These are phyloP conservation scores for Isatis tinctoria DNA, from an alignment of 345 rosid genomes.

Conservation along the genomic window DNA sequence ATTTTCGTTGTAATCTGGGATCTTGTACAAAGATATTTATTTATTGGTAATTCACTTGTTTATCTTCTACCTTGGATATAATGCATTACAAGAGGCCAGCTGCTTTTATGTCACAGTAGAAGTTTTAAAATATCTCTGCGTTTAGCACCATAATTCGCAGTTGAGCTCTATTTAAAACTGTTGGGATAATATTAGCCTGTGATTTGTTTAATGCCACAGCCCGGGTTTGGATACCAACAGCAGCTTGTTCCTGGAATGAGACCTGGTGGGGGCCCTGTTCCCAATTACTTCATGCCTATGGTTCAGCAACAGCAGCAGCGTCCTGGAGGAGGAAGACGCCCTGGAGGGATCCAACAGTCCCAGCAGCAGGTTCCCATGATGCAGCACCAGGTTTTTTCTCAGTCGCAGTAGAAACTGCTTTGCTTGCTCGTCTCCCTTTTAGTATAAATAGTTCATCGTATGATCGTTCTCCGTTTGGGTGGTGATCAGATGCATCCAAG, in stretches of 20 bases:
- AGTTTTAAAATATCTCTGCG: neutral
- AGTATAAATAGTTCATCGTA: neutral
- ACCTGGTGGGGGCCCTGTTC: conserved; percentile 68
- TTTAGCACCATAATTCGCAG: neutral
- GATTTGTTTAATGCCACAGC: conserved; percentile 36
- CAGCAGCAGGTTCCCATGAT: conserved; percentile 77
- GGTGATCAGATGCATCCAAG: conserved; percentile 68
- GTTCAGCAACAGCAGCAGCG: conserved; percentile 92
- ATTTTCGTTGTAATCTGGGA: neutral
- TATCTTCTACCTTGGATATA: neutral
- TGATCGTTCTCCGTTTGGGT: neutral
- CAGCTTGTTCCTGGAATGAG: conserved; percentile 97
- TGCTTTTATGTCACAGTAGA: neutral
- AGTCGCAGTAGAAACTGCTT: neutral
- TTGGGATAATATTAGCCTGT: neutral
- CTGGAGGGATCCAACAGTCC: conserved; percentile 65
- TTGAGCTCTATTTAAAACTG: neutral
- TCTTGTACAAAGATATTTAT: neutral
- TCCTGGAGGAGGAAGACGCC: conserved; percentile 64
- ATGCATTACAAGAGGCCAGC: neutral
- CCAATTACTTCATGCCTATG: conserved; percentile 86
- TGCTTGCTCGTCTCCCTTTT: neutral
- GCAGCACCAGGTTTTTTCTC: conserved; percentile 60
- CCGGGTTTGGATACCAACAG: conserved; percentile 94
- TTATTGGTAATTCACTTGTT: neutral